Base-by-base conservation (phyloP, 148 eudicot species). In the Drosera capensis region DNA sequence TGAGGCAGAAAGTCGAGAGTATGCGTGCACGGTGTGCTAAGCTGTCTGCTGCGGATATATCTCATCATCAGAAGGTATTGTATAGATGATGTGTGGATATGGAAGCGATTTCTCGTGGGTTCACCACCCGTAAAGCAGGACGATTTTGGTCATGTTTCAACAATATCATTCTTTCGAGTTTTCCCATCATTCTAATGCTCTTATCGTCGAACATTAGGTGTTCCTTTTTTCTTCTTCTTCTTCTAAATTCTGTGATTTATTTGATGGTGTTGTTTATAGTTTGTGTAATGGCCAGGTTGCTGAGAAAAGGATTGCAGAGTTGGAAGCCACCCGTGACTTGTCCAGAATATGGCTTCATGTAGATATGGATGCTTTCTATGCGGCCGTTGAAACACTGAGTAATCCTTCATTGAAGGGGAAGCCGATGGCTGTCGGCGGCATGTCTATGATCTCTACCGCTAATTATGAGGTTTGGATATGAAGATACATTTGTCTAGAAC, bases 351-450 rank as follows among this genome's bases (percentile, higher is more conserved):
- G 99, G 99, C 82, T 90, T 46, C 99, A 85, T 68, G 93, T 90
- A 49, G 99, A 90, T 55, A 90, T 90, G 99, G 99, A 90, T 78
- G 99, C 99, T 49, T 90, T 90, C 34, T 90, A 90, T 71, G 99
- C 99, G 28, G 93, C 99, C 50, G 99, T 85, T 55, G 99, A 90
- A 63, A 85, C 99, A 45, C 56, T 90, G 51, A 71, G 74, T 59
- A 68, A 90, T 68, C 93, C 80, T 46, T 59, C 75, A 30, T 45
- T 90, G 15, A 70, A 71, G 55, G 94, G 82, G 14, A 85, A 72
- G 54, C 88, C 99, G 34, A 78, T 90, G 94, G 99, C 99, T 70
- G 99, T 90, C 43, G 99, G 99, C 14, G 21, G 94, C 78, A 56
- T 78, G 95, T 90, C 99, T 58, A 85, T 90, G 99, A 56, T 90